Conservation (phyloP, 2,329 filamentous ascomycete genomes). For the Didymosphaeria variabile region DNA sequence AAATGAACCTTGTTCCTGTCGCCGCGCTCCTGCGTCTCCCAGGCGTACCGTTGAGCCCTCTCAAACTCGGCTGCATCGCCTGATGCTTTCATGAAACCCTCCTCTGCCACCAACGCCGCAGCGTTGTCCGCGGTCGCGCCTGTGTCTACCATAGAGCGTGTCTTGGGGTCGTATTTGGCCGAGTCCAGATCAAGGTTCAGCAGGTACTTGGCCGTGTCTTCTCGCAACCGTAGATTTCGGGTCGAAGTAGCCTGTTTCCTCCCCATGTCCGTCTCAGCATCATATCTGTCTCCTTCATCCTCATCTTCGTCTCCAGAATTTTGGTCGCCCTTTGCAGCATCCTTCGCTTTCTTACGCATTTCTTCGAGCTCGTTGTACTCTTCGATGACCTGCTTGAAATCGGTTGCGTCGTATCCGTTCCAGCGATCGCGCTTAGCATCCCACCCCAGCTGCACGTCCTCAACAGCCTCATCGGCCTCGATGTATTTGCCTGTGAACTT, state of each 20-base stretch:
- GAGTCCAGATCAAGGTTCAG: slow-evolving; percentile 95
- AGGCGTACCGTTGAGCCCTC: slow-evolving; percentile 86
- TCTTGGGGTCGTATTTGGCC: slow-evolving; percentile 97
- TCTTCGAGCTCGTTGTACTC: slow-evolving; percentile 89
- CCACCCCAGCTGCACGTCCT: slow-evolving; percentile 89
- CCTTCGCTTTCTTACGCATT: slow-evolving; percentile 64
- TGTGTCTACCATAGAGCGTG: slow-evolving; percentile 85
- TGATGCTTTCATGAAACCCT: slow-evolving; percentile 87
- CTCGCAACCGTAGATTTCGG: slow-evolving; percentile 86
- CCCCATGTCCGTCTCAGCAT: slow-evolving; percentile 96
- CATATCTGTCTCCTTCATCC: slow-evolving; percentile 73
- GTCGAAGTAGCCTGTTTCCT: slow-evolving; percentile 91
- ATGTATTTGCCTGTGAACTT: slow-evolving; percentile 94
- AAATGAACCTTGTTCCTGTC: slow-evolving; percentile 84
- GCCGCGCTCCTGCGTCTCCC: slow-evolving; percentile 89
- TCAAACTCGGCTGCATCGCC: slow-evolving; percentile 96
- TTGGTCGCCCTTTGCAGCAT: slow-evolving; percentile 51
- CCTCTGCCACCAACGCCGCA: slow-evolving; percentile 85
- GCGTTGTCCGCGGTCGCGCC: slow-evolving; percentile 83
- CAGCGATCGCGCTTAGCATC: slow-evolving; percentile 97
- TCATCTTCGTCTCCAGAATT: slow-evolving; percentile 59
- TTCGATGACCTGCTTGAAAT: slow-evolving; percentile 87
- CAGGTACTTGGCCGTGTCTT: slow-evolving; percentile 97
- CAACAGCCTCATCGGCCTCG: slow-evolving; percentile 86
- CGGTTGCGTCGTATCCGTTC: slow-evolving; percentile 94